Conservation (phyloP, 331 rosid species). For the Acacia concinna region DNA sequence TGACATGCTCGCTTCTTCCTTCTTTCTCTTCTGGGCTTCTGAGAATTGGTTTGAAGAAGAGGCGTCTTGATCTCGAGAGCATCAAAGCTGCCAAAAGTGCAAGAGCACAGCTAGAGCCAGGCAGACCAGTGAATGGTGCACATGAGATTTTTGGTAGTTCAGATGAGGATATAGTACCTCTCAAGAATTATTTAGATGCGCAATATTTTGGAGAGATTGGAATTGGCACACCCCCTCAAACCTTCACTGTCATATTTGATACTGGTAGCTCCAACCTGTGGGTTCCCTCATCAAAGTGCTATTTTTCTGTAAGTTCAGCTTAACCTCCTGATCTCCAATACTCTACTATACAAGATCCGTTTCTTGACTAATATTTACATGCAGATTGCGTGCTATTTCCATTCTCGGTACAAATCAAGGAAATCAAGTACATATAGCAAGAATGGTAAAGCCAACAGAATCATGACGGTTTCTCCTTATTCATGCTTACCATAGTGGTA, state of each 20-base stretch:
- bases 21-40: slow-evolving; percentile 58
- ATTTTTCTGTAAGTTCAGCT: slow-evolving; percentile 69
- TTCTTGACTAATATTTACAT: slow-evolving; percentile 24
- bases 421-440: slow-evolving; percentile 58
- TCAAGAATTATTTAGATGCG: slow-evolving; percentile 79
- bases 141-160: slow-evolving; percentile 23
- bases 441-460: slow-evolving; percentile 49
- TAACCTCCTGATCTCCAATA: slow-evolving; percentile 4
- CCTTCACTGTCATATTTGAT: slow-evolving; percentile 79
- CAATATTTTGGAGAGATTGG: slow-evolving; percentile 91
- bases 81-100: slow-evolving; percentile 52
- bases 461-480: background rate
- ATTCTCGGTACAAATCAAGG: slow-evolving; percentile 65
- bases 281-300: slow-evolving; percentile 92
- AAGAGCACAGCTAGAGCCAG: slow-evolving; percentile 40
- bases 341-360: background rate
- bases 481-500: slow-evolving; percentile 17
- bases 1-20: slow-evolving; percentile 61
- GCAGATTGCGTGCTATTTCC: slow-evolving; percentile 82
- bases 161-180: slow-evolving; percentile 56
- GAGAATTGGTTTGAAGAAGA: slow-evolving; percentile 74
- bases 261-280: slow-evolving; percentile 94
- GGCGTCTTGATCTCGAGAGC: slow-evolving; percentile 54
- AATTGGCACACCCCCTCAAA: slow-evolving; percentile 87
- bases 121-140: slow-evolving; percentile 32